Base-by-base conservation (phyloP, 352 stramenopile genomes). In the Globisporangium paroecandrum region DNA sequence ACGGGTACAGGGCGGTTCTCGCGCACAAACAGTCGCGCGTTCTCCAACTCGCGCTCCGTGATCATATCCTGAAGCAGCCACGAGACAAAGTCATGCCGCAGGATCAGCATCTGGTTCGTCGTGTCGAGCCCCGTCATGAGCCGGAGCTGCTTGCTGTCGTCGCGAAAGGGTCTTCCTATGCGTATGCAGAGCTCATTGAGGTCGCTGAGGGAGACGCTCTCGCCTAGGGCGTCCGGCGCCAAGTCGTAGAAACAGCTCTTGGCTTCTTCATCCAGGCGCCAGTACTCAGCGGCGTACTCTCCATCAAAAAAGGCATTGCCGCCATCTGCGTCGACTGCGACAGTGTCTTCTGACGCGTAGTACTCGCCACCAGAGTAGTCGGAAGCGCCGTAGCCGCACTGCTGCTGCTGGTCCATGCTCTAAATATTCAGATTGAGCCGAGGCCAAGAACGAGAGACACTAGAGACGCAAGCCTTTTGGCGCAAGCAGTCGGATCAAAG, bases 41-140 rank as follows among this genome's bases (percentile, higher is more conserved):
- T 59, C n/a, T 38, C 56, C 15, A 76, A 59, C 49, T 75, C 68
- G 4, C 55, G 67, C 38, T 85, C 72, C 0, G 67, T 22, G 13
- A 75, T 66, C 57, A 83, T 58, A 32, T 85, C 78, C 5, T 70
- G 49, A 10, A 89, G 65, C 47, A 88, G 59, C 84, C 84, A 91
- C 20, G 59, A n/a, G 25, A 79, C 76, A 62, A 90, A 86, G 62
- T 82, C 79, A 29, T 77, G 69, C 12, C 83, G 74, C 41, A 77
- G 57, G 36, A 93, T 77, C 3, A 76, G 47, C 82, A 93, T 90
- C 18, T 74, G 64, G 65, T 87, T 89, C 9, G 75, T 77, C 54
- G 77, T 83, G 63, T 93, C 82, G 36, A 93, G 73, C 57, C 81
- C 76, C 24, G 58, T 68, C 78, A 90, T 79, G 24, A 89, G 70